A percentile compares a stretch with the other conserved stretches of the same genome.
These are phyloP conservation scores for Penicillium soppii DNA, from an alignment of 495 filamentous ascomycete genomes.

Conservation along the genomic window DNA sequence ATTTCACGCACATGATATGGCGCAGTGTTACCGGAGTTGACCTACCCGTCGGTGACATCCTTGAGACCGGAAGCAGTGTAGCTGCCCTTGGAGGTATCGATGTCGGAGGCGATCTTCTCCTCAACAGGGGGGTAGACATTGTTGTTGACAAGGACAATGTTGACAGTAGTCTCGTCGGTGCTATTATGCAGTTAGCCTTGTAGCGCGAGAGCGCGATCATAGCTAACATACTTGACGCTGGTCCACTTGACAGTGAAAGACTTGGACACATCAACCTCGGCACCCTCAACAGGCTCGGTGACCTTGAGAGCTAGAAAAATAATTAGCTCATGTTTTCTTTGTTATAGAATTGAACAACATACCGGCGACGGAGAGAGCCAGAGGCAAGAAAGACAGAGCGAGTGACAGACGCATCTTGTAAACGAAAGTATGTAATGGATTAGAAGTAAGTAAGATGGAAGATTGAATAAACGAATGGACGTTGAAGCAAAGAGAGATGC, in stretches of 20 bases:
- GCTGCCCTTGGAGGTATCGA: slow-evolving; percentile 36
- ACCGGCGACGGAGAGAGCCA: slow-evolving; percentile 27
- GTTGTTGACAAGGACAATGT: slow-evolving; percentile 42
- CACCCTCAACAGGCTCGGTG: slow-evolving; percentile 32
- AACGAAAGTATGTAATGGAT: slow-evolving; percentile 1
- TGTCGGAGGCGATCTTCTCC: slow-evolving; percentile 41
- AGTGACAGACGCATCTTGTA: slow-evolving; percentile 27
- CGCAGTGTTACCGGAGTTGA: too few species aligned
- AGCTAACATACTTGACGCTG: slow-evolving; percentile 30
- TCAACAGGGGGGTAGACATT: slow-evolving; percentile 39
- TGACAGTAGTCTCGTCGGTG: slow-evolving; percentile 34
- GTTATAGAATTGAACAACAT: not conserved
- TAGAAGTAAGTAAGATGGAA: not conserved
- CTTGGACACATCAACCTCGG: slow-evolving; percentile 23
- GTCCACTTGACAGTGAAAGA: slow-evolving; percentile 39
- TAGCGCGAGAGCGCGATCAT: not conserved
- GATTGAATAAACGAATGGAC: not conserved
- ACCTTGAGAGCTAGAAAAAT: slow-evolving; percentile 28
- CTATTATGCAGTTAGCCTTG: slow-evolving; percentile 14
- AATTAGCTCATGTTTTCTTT: not conserved
- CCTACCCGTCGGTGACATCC: slow-evolving; percentile 30
- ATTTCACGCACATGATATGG: not conserved
- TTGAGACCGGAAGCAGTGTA: slow-evolving; percentile 29
- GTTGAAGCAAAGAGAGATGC: not conserved
- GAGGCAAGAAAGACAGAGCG: slow-evolving; percentile 21